Conservation (phyloP, 2,329 filamentous ascomycete genomes). For the Pyrenophora seminiperda region DNA sequence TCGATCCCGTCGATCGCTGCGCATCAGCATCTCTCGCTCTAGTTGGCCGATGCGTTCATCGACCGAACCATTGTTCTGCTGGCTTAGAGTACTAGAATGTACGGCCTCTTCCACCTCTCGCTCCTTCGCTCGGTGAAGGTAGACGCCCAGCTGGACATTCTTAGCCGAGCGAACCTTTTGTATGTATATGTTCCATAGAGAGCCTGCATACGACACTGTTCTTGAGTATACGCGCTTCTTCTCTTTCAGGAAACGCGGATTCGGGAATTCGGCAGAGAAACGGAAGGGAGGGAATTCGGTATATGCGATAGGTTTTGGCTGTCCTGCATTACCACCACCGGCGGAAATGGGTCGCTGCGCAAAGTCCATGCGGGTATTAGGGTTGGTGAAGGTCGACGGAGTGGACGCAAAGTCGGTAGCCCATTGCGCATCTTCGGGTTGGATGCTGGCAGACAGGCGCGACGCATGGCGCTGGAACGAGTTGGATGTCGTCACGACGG, state of each 20-base stretch:
- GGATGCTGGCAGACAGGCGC: slow-evolving; percentile 57
- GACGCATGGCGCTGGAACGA: slow-evolving; percentile 53
- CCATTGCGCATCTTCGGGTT: slow-evolving; percentile 62
- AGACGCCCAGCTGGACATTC: slow-evolving; percentile 63
- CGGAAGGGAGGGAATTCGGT: slow-evolving; percentile 63
- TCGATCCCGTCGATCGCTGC: slow-evolving; percentile 45
- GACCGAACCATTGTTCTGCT: slow-evolving; percentile 52
- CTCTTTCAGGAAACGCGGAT: slow-evolving; percentile 61
- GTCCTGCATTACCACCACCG: slow-evolving; percentile 43
- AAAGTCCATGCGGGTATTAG: slow-evolving; percentile 38
- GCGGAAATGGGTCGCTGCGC: slow-evolving; percentile 42
- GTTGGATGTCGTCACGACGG: slow-evolving; percentile 55
- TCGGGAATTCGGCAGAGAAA: slow-evolving; percentile 63
- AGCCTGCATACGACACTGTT: slow-evolving; percentile 64
- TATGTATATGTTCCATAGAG: slow-evolving; percentile 67
- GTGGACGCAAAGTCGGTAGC: slow-evolving; percentile 60
- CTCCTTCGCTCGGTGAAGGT: slow-evolving; percentile 64
- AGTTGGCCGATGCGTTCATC: slow-evolving; percentile 61
- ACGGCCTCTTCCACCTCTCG: slow-evolving; percentile 55
- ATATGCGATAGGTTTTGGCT: slow-evolving; percentile 52
- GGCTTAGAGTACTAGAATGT: slow-evolving; percentile 46
- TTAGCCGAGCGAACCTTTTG: slow-evolving; percentile 62
- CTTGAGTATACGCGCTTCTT: slow-evolving; percentile 64
- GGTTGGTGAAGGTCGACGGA: slow-evolving; percentile 48
- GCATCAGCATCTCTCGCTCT: slow-evolving; percentile 59